phyloP scores from a whole-genome alignment of 257 asterid genomes.

The Solanum rostratum region DNA sequence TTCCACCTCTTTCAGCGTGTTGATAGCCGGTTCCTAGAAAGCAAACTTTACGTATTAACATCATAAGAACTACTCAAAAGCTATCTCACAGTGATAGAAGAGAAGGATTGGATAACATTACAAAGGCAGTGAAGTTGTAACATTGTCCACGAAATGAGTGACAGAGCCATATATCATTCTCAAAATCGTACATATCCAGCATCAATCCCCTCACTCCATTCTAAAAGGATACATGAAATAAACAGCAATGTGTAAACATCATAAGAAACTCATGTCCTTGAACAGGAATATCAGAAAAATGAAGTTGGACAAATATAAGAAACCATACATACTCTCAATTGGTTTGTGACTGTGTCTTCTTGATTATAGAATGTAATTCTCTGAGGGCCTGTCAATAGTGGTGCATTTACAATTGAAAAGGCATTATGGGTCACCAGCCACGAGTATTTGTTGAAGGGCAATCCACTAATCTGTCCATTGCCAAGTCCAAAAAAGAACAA shows the following conservation, averaged over 20 bases:
- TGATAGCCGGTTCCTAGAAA: constrained; percentile 61
- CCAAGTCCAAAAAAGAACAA: neutral
- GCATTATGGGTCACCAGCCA: constrained; percentile 96
- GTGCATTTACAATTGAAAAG: constrained; percentile 86
- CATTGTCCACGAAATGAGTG: constrained; percentile 93
- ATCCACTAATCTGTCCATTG: constrained; percentile 48
- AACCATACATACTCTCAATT: constrained; percentile 49
- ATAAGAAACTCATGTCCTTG: neutral
- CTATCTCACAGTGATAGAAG: neutral
- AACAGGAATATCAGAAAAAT: neutral
- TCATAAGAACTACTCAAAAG: constrained; percentile 9
- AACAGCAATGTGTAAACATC: neutral
- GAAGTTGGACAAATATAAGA: neutral
- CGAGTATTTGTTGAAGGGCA: constrained; percentile 90
- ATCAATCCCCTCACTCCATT: constrained; percentile 98
- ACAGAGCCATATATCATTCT: constrained; percentile 93
- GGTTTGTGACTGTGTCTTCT: constrained; percentile 89
- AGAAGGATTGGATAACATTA: constrained; percentile 18
- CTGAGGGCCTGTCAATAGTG: constrained; percentile 58
- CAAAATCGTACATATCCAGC: constrained; percentile 98
- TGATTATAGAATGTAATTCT: constrained; percentile 90
- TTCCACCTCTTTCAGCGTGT: constrained; percentile 82
- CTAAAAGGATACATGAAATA: constrained; percentile 24
- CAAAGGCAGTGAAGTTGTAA: constrained; percentile 93
- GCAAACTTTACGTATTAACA: neutral